These are phyloP conservation scores for Huiozyma sinensis DNA, from an alignment of 805 yeast genomes.

Conservation along the genomic window DNA sequence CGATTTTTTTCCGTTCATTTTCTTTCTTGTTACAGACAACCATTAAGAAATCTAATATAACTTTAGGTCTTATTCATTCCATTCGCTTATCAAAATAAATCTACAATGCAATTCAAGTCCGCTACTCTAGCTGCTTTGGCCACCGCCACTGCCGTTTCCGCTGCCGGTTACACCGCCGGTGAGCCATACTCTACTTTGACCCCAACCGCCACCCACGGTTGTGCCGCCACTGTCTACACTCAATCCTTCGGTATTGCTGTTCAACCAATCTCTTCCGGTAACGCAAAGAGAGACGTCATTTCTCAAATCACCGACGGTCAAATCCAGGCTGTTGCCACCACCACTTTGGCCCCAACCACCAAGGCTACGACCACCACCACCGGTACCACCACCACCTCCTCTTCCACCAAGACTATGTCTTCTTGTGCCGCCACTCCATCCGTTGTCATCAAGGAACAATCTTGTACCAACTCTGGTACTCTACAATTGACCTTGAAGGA, in stretches of 20 bases:
- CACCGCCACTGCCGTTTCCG: constrained; percentile 22
- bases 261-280: constrained; percentile 10
- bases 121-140: constrained; percentile 13
- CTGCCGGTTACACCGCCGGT: constrained; percentile 12
- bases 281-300: constrained; percentile 33
- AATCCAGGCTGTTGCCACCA: constrained; percentile 23
- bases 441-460: constrained; percentile 4
- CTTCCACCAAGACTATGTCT: constrained; percentile 18
- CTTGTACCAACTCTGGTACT: constrained; percentile 35
- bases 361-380: constrained; percentile 29
- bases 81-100: constrained; percentile 1
- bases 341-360: constrained; percentile 20
- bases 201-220: constrained; percentile 44
- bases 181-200: constrained; percentile 57
- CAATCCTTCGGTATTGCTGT: constrained; percentile 61
- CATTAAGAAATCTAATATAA: neutral
- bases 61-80: neutral
- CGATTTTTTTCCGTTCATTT: neutral
- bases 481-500: constrained; percentile 40
- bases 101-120: constrained; percentile 20
- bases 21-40: neutral
- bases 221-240: constrained; percentile 47
- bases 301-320: constrained; percentile 57
- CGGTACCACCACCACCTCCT: constrained; percentile 26
- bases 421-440: constrained; percentile 20